Conservation (phyloP, 1,139 yeast species). For the Hansenula anomala region DNA sequence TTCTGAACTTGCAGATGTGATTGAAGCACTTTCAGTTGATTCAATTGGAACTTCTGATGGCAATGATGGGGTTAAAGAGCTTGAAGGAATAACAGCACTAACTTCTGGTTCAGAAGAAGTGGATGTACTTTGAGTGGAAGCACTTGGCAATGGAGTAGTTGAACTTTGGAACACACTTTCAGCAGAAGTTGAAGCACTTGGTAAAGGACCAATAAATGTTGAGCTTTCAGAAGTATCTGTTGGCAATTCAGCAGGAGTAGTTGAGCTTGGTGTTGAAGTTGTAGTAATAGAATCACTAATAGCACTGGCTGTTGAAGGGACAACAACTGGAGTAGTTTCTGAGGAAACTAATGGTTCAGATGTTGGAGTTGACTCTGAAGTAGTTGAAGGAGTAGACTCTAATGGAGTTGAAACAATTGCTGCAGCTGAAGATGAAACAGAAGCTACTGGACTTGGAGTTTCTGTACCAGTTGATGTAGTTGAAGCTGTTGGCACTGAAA, state of each 20-base stretch:
- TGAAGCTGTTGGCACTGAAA: no score
- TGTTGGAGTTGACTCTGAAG: no score
- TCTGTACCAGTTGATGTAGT: background rate
- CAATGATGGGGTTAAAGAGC: no score
- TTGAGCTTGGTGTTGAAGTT: background rate
- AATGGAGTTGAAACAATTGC: background rate
- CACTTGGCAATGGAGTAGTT: background rate
- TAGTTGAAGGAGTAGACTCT: background rate
- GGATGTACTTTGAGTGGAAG: background rate
- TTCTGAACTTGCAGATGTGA: background rate
- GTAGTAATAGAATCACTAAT: background rate
- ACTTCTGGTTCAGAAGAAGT: no score
- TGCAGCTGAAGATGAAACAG: conserved; percentile 2
- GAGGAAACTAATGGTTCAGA: no score
- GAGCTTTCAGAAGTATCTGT: background rate
- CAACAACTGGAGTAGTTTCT: background rate
- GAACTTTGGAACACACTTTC: background rate
- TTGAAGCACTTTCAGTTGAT: no score
- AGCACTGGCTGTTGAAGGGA: no score
- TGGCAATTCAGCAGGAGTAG: background rate
- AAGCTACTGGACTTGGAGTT: conserved; percentile 1
- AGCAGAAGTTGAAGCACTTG: conserved; percentile 1
- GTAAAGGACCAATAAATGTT: background rate
- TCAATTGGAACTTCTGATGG: no score
- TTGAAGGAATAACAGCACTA: no score